A percentile compares a stretch with the other conserved stretches of the same genome.
Conservation (phyloP, 2,329 filamentous ascomycete species). For the Hawksworthiomyces lignivorus region DNA sequence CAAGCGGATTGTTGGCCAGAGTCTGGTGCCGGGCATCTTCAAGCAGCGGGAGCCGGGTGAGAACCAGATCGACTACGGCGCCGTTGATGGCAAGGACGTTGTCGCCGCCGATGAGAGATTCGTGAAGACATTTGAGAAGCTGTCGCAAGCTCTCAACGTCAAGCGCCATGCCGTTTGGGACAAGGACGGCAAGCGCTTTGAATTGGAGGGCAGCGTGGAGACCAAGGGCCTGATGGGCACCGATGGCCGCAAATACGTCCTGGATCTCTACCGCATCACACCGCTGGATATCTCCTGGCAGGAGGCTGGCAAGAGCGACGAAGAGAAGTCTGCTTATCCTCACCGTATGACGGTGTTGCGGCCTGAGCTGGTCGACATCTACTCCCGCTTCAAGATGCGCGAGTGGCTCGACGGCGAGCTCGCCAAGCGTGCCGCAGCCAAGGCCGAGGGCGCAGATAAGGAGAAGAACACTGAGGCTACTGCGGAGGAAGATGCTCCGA, state of each 20-base stretch:
- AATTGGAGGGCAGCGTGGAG: conserved; percentile 91
- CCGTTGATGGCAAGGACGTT: conserved; percentile 92
- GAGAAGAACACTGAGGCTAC: neutral
- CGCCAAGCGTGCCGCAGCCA: conserved; percentile 48
- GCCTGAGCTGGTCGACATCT: conserved; percentile 80
- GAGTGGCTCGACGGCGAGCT: conserved; percentile 81
- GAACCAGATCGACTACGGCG: conserved; percentile 98
- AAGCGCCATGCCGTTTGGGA: conserved; percentile 98
- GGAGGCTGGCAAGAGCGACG: conserved; percentile 53
- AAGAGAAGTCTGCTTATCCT: conserved; percentile 57
- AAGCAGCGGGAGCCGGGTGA: conserved; percentile 96
- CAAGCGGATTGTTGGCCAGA: conserved; percentile 94
- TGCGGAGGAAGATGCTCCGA: conserved; percentile 15
- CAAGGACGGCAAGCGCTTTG: conserved; percentile 83
- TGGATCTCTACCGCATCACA: conserved; percentile 91
- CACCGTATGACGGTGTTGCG: conserved; percentile 94
- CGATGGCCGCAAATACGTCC: conserved; percentile 93
- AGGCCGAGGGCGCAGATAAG: conserved; percentile 13
- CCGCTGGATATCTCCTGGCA: conserved; percentile 88
- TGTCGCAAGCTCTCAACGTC: conserved; percentile 82
- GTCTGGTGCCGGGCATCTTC: conserved; percentile 97
- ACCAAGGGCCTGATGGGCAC: conserved; percentile 97
- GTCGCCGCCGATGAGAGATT: conserved; percentile 88
- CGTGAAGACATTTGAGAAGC: conserved; percentile 72
- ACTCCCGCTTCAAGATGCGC: conserved; percentile 77